Conservation (phyloP, 1,284 basidiomycete species). For the Pascua sp. region DNA sequence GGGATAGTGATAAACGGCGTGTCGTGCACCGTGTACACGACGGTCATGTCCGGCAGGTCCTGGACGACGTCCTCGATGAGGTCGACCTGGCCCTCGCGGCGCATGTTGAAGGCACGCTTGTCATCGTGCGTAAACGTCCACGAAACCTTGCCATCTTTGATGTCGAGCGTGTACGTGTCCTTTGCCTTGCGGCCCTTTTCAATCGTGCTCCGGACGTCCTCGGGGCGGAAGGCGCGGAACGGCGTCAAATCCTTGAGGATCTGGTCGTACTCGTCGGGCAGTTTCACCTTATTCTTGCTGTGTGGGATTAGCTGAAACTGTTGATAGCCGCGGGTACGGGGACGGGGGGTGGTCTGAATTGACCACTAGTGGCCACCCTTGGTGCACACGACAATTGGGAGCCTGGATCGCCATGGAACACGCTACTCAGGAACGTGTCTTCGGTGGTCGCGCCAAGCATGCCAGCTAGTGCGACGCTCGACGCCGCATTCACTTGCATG, state of each 20-base stretch:
- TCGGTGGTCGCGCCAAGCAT: too few species aligned
- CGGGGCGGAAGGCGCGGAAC: conserved; percentile 51
- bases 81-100: conserved; percentile 42
- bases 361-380: too few species aligned
- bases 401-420: too few species aligned
- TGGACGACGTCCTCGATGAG: conserved; percentile 34
- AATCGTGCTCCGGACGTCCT: conserved; percentile 61
- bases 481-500: too few species aligned
- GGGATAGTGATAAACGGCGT: conserved; percentile 54
- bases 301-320: not conserved
- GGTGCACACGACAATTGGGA: too few species aligned
- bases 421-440: too few species aligned
- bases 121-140: conserved; percentile 16
- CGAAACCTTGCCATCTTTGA: conserved; percentile 16
- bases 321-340: not conserved
- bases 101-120: conserved; percentile 25
- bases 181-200: conserved; percentile 20
- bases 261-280: conserved; percentile 49
- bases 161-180: conserved; percentile 25
- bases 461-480: too few species aligned
- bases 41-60: conserved; percentile 39
- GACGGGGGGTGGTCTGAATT: not conserved
- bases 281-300: conserved; percentile 53
- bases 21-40: conserved; percentile 42
- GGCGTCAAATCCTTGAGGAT: conserved; percentile 40